Conservation (phyloP, 345 rosid species). For the Viola odorata region DNA sequence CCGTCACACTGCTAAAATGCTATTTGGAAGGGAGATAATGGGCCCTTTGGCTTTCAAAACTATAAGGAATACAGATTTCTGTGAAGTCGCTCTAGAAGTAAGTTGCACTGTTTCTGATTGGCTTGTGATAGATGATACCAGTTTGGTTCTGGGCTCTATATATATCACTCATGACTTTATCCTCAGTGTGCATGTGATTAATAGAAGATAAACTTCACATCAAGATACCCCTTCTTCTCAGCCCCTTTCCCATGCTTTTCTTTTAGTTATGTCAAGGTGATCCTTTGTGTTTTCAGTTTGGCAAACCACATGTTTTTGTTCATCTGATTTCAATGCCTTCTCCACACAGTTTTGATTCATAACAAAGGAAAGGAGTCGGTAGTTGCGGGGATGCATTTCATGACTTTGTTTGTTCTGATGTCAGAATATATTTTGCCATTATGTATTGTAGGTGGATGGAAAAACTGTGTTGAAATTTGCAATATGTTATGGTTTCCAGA, state of each 20-base stretch:
- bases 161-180: background rate
- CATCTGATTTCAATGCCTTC: background rate
- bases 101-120: slow-evolving; percentile 19
- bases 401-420: background rate
- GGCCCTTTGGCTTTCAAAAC: slow-evolving; percentile 60
- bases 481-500: slow-evolving; percentile 83
- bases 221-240: background rate
- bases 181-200: too few relatives aligned
- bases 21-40: slow-evolving; percentile 59
- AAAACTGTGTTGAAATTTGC: slow-evolving; percentile 72
- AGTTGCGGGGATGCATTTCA: background rate
- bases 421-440: slow-evolving; percentile 4
- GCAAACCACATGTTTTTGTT: background rate
- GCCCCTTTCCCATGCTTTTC: background rate
- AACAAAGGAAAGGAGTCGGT: background rate
- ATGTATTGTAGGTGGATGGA: slow-evolving; percentile 60
- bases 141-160: background rate
- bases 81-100: slow-evolving; percentile 76
- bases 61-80: slow-evolving; percentile 75
- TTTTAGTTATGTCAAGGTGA: background rate
- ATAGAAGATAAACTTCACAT: too few relatives aligned
- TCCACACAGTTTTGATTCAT: background rate
- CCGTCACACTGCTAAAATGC: slow-evolving; percentile 54
- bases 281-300: background rate
- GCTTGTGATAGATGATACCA: background rate